These are phyloP conservation scores for Cytauxzoon felis DNA, from an alignment of 169 alveolate species.

Conservation along the genomic window DNA sequence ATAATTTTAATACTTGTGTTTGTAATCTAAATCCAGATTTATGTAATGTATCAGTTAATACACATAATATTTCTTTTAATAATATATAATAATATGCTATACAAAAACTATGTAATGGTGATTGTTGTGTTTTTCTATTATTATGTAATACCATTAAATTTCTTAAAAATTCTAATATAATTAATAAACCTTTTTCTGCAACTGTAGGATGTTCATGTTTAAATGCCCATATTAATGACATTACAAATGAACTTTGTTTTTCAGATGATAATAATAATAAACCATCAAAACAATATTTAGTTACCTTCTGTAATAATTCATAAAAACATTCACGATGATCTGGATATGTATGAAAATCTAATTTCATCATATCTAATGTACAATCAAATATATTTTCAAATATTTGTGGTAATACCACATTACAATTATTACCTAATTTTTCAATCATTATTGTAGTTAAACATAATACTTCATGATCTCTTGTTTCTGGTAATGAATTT, in stretches of 20 bases:
- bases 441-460: constrained; percentile 68
- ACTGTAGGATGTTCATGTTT: constrained; percentile 88
- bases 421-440: constrained; percentile 64
- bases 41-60: constrained; percentile 87
- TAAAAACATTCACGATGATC: constrained; percentile 87
- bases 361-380: constrained; percentile 85
- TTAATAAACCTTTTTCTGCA: constrained; percentile 84
- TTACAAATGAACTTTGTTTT: constrained; percentile 74
- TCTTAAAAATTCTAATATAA: constrained; percentile 70
- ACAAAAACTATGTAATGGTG: constrained; percentile 70
- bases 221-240: constrained; percentile 86
- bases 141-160: constrained; percentile 48
- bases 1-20: constrained; percentile 62
- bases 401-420: constrained; percentile 78
- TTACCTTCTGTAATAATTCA: constrained; percentile 77
- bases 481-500: constrained; percentile 64
- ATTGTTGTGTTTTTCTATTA: neutral
- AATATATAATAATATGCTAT: constrained; percentile 77
- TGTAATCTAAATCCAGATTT: constrained; percentile 87
- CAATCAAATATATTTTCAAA: constrained; percentile 80
- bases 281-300: constrained; percentile 76
- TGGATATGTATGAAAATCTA: constrained; percentile 86
- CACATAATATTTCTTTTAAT: constrained; percentile 80
- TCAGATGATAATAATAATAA: constrained; percentile 77
- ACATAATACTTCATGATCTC: constrained; percentile 75